These are phyloP conservation scores for Sicyos edulis DNA, from an alignment of 306 rosid genomes.

Conservation along the genomic window DNA sequence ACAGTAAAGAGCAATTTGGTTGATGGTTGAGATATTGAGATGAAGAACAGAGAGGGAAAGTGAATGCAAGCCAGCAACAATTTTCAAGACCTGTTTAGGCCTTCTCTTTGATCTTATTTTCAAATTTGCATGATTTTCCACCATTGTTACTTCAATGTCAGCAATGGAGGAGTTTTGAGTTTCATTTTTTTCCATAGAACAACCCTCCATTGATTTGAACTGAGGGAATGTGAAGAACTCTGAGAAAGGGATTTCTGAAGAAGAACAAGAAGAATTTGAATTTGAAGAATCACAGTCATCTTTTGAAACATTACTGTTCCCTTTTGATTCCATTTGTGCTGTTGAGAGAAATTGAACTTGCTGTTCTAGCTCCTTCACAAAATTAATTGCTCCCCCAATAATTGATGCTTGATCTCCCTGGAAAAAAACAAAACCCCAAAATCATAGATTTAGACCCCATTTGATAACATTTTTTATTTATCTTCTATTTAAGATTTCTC, in stretches of 20 bases:
- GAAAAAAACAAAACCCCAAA: no score
- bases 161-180: slow-evolving; percentile 30
- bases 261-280: neutral
- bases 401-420: slow-evolving; percentile 93
- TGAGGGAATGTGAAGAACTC: slow-evolving; percentile 89
- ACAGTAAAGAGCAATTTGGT: slow-evolving; percentile 56
- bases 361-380: slow-evolving; percentile 87
- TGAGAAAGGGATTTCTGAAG: slow-evolving; percentile 48
- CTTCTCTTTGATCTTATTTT: slow-evolving; percentile 62
- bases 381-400: slow-evolving; percentile 88
- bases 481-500: no score
- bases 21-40: slow-evolving; percentile 60
- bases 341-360: slow-evolving; percentile 45
- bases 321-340: no score
- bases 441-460: no score
- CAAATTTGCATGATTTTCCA: slow-evolving; percentile 83
- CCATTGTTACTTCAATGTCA: slow-evolving; percentile 87
- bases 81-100: slow-evolving; percentile 65
- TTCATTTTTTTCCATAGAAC: slow-evolving; percentile 16
- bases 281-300: neutral
- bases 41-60: slow-evolving; percentile 76
- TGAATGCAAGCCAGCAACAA: slow-evolving; percentile 59
- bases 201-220: slow-evolving; percentile 39
- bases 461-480: no score
- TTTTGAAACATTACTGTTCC: no score